Evolutionary conservation across 2,329 filamentous ascomycete genomes (phyloP), one percentile per base, ranked within the genome.

Genomic region (Chrysoporthe puriensis): DNA sequence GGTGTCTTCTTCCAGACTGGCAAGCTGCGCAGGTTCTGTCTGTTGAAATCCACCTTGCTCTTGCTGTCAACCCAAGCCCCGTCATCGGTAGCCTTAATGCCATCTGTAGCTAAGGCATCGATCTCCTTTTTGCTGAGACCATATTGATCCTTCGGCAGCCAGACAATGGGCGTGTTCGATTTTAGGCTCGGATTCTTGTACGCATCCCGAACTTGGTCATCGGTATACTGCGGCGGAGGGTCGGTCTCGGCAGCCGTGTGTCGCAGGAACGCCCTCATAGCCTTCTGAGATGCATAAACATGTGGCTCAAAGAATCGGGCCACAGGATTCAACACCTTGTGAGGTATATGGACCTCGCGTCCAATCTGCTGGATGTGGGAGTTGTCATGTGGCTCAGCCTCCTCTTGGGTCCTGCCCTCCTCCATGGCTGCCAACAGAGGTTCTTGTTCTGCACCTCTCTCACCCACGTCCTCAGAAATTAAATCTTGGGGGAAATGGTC

Each of bases 101-200:
- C 40, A 16, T 68, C 68, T 13, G 40, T 34, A 9, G 52, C 43
- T 21, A 70, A 46, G 8, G 43, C 56, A 14, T 66, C 66, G 8
- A 63, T 56, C 42, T 70, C 68, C 42, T 65, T 59, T 54, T 66
- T 70, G 63, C 68, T 70, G 18, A 70, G 56, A 5, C 68, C 68
- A 43, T 68, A 63, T 18, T 48, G 36, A 36, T 70, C 68, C 42
- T 58, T 59, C 8, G 68, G 68, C 14, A 70, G 34, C 68, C 68
- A 70, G 21, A 70, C 40, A n/a, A 70, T 13, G 6, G 66, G 68
- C 18, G 62, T 46, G n/a, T 59, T 65, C 14, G 66, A 65, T 32
- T 43, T 63, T 26, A 70, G 59, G 42, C 68, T 70, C n/a, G 68
- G 68, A 13, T 70, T 70, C 46, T 65, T 60, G 26, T 70, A 70